Conservation (phyloP, 1,139 yeast genomes). For the Yamadazyma membranifaciens region DNA sequence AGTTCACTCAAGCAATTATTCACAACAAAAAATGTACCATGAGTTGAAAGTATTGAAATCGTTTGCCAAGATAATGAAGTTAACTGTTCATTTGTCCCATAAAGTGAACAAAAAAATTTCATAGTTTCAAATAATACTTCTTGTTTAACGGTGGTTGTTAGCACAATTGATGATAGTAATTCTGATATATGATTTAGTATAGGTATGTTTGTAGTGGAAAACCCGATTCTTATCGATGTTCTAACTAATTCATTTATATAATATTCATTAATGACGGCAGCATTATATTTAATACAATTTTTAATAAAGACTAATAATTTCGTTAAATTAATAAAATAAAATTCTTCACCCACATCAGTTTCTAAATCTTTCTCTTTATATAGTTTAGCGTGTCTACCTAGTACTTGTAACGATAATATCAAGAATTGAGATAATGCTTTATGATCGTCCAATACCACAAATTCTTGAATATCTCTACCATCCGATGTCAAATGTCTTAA, state of each 20-base stretch:
- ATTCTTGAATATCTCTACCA: conserved; percentile 61
- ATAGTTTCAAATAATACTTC: conserved; percentile 36
- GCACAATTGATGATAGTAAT: conserved; percentile 44
- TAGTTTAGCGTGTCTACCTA: conserved; percentile 14
- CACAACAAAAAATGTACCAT: conserved; percentile 20
- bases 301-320: conserved; percentile 36
- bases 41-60: conserved; percentile 22
- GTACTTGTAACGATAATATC: conserved; percentile 13
- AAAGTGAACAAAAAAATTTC: conserved; percentile 41
- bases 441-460: conserved; percentile 46
- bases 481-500: conserved; percentile 53
- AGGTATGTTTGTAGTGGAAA: conserved; percentile 37
- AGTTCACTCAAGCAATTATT: conserved; percentile 24
- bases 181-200: conserved; percentile 45
- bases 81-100: conserved; percentile 37
- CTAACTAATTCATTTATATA: conserved; percentile 34
- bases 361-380: conserved; percentile 8
- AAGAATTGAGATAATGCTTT: conserved; percentile 38
- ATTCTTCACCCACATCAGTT: conserved; percentile 12
- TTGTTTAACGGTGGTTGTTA: conserved; percentile 49
- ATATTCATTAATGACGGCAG: conserved; percentile 41
- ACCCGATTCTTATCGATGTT: conserved; percentile 38
- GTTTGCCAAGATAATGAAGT: conserved; percentile 38
- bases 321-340: conserved; percentile 15
- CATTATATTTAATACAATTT: conserved; percentile 50